These are phyloP conservation scores for Cercospora citrullina DNA, from an alignment of 2,329 filamentous ascomycete species.

Conservation along the genomic window DNA sequence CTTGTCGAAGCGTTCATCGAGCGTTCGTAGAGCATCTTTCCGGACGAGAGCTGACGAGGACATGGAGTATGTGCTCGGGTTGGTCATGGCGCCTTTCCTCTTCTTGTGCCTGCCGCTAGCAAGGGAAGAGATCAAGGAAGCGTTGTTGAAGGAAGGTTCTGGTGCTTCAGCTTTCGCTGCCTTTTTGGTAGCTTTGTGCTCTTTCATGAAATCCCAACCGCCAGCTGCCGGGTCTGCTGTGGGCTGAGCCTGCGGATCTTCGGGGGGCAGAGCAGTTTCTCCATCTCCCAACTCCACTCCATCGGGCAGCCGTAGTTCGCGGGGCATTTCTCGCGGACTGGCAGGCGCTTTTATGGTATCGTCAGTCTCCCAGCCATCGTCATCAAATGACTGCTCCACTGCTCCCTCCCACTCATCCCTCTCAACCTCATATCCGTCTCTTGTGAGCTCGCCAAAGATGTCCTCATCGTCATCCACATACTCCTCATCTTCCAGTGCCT, in stretches of 20 bases:
- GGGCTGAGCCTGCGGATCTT: constrained; percentile 38
- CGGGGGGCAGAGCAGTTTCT: constrained; percentile 41
- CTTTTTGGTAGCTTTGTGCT: constrained; percentile 69
- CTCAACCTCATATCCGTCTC: constrained; percentile 72
- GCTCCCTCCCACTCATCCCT: constrained; percentile 71
- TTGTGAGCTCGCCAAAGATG: constrained; percentile 72
- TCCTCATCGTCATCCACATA: constrained; percentile 87
- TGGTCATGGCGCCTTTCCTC: constrained; percentile 89
- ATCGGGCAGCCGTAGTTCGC: constrained; percentile 38
- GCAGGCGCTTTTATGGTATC: constrained; percentile 72
- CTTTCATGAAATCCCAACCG: constrained; percentile 89
- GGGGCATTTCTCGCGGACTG: constrained; percentile 26
- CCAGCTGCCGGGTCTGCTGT: constrained; percentile 55
- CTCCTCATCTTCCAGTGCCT: constrained; percentile 92
- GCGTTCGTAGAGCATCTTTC: constrained; percentile 79
- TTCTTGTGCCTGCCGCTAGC: constrained; percentile 85
- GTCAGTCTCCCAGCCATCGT: constrained; percentile 85
- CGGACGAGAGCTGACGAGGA: constrained; percentile 82
- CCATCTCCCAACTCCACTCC: constrained; percentile 52
- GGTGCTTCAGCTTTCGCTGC: constrained; percentile 43
- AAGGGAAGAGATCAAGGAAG: constrained; percentile 68
- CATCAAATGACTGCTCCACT: constrained; percentile 38
- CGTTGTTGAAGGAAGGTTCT: constrained; percentile 65
- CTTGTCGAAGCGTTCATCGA: constrained; percentile 89
- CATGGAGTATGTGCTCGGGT: constrained; percentile 86